phyloP scores from a whole-genome alignment of 768 basidiomycete species.

The Pleurotus eryngii region DNA sequence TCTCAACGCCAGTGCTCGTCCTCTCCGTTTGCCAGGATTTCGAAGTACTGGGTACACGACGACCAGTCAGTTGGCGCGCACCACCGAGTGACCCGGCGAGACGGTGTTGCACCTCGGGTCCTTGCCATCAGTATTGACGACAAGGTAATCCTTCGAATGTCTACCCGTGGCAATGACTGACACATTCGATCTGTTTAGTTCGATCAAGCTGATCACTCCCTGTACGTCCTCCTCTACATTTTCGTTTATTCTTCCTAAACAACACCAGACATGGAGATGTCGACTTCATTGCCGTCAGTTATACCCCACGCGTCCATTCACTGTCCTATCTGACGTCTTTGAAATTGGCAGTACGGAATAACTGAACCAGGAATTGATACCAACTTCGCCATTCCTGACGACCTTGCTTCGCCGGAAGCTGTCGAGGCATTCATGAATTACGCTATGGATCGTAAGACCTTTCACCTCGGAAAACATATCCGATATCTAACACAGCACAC shows the following conservation, averaged over 20 bases:
- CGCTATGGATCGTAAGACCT: not conserved
- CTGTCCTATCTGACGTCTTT: not conserved
- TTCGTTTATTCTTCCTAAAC: too few species aligned
- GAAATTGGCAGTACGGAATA: not conserved
- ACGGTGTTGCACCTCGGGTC: constrained; percentile 22
- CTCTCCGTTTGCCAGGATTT: constrained; percentile 39
- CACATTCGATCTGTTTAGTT: not conserved
- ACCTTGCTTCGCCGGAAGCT: not conserved
- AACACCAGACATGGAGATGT: not conserved
- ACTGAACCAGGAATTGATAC: not conserved
- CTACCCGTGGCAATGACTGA: too few species aligned
- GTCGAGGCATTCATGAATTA: constrained; percentile 1
- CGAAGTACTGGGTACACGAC: constrained; percentile 34
- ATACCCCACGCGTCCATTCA: not conserved
- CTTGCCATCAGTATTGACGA: constrained; percentile 30
- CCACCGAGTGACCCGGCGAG: constrained; percentile 20
- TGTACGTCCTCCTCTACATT: not conserved
- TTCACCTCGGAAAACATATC: not conserved
- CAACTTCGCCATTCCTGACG: constrained; percentile 5
- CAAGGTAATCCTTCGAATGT: constrained; percentile 8
- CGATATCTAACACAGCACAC: not conserved
- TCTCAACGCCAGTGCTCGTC: constrained; percentile 30
- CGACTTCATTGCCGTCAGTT: not conserved
- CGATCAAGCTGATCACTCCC: not conserved
- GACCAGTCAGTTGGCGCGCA: constrained; percentile 39